phyloP scores from a whole-genome alignment of 2,329 filamentous ascomycete genomes.

The Talaromyces sp. region DNA sequence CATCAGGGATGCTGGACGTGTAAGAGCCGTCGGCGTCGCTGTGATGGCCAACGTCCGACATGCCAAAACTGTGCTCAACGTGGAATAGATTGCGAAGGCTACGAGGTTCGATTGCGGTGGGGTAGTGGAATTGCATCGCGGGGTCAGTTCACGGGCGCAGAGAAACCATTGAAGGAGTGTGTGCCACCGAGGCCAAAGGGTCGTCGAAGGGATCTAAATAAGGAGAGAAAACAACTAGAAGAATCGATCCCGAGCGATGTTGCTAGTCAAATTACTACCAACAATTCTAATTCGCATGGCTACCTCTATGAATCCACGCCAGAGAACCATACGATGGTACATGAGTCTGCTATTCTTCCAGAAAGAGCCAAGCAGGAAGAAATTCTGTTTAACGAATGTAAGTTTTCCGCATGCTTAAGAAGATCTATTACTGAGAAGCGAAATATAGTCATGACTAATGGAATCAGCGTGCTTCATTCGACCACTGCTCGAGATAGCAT shows the following conservation, averaged over 20 bases:
- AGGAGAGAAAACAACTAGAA: slow-evolving; percentile 16
- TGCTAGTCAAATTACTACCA: neutral
- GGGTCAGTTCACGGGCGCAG: slow-evolving; percentile 33
- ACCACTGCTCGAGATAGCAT: slow-evolving; percentile 26
- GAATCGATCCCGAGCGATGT: neutral
- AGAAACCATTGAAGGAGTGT: slow-evolving; percentile 28
- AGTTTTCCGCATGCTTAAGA: slow-evolving; percentile 2
- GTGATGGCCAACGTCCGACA: slow-evolving; percentile 29
- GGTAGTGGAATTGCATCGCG: slow-evolving; percentile 36
- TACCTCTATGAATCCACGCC: neutral
- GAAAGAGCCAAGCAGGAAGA: slow-evolving; percentile 14
- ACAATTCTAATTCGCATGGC: neutral
- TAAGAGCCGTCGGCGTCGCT: slow-evolving; percentile 32
- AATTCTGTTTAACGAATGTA: slow-evolving; percentile 28
- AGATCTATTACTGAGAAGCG: neutral
- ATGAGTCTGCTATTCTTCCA: neutral
- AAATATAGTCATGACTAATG: slow-evolving; percentile 26
- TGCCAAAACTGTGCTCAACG: slow-evolving; percentile 29
- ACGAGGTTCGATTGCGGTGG: slow-evolving; percentile 35
- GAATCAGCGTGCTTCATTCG: slow-evolving; percentile 33
- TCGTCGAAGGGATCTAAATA: slow-evolving; percentile 27
- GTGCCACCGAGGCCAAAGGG: slow-evolving; percentile 28
- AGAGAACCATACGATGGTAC: neutral
- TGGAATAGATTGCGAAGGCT: slow-evolving; percentile 32
- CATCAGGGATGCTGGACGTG: slow-evolving; percentile 36